Base-by-base conservation (phyloP, 768 basidiomycete species). In the Suillus americanus region DNA sequence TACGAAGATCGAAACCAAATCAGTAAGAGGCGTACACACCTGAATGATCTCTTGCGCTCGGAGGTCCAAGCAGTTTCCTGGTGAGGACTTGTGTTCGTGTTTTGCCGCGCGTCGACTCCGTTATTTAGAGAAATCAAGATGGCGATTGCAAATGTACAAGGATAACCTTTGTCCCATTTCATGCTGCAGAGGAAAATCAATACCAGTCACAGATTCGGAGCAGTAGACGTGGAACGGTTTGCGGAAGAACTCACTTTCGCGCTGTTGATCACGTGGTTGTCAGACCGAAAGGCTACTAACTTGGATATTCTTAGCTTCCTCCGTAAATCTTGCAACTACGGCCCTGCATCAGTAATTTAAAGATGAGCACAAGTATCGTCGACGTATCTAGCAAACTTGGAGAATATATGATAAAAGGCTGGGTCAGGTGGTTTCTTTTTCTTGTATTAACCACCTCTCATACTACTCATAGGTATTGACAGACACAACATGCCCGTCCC, bases 391-490 rank as follows among this genome's bases (percentile, higher is more conserved):
- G 77, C 64, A 82, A 78, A 45, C 81, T 93, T 18, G 89, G 89
- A 5, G 84, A 88, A 67, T 89, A 85, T 66, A 86, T 94, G 86
- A 78, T 92, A 67, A 87, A 85, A 74, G 91, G 91, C 68, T 92
- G 90, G 90, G 91, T 90, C 64, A 65, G 80, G 71, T 7, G 41
- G 28, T 20, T 10, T 53, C 62, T 46, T 12, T 61, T 40, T 33
- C 41, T 14, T 48, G 23, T 8, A 48, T 55, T 4, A 23, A 18
- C 18, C 28, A 45, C 57, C 23, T 60, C 54, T 50, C 59, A 57
- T 20, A 30, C 64, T 40, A 12, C 53, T 50, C 35, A 23, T 64
- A 90, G 86, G 81, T 89, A 33, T 75, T 92, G 62, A 92, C 91
- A 18, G 86, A 92, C 71, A 77, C 77, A 35, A 79, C 83, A 35